Evolutionary conservation across 352 stramenopile genomes (phyloP).

Genomic region (Pythium aquatile): DNA sequence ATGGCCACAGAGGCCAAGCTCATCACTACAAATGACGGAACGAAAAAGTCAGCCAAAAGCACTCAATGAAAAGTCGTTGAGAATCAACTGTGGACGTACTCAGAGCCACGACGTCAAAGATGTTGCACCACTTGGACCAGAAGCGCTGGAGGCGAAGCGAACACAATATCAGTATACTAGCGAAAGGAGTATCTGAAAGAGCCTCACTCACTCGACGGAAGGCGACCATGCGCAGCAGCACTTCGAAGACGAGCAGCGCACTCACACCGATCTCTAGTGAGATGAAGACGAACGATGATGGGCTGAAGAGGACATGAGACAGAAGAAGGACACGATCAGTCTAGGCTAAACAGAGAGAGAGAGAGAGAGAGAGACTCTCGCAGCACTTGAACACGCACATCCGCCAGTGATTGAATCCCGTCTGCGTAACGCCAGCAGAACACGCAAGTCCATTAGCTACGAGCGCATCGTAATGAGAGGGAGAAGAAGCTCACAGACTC

Average conservation of each 20-base stretch:
- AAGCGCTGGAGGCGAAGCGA: conserved; percentile 43
- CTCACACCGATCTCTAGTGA: conserved; percentile 78
- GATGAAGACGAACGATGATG: conserved; percentile 66
- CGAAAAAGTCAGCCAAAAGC: not conserved
- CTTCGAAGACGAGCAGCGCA: conserved; percentile 71
- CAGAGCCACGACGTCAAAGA: conserved; percentile 79
- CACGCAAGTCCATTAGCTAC: not conserved
- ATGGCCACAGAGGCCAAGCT: conserved; percentile 75
- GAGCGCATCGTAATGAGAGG: not conserved
- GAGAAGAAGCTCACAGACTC: conserved; percentile 13
- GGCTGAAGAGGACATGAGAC: not conserved
- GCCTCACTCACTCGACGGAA: conserved; percentile 54
- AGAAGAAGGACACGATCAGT: not conserved
- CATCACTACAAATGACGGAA: conserved; percentile 39
- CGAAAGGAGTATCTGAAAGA: not conserved
- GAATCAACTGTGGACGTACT: conserved; percentile 26
- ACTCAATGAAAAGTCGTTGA: too few species aligned
- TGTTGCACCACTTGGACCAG: conserved; percentile 84
- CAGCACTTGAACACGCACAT: conserved; percentile 39
- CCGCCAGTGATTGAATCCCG: conserved; percentile 67
- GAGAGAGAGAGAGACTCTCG: not conserved
- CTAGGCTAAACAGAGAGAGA: too few species aligned
- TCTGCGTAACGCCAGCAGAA: conserved; percentile 32
- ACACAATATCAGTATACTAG: not conserved
- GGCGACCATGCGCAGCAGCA: conserved; percentile 79